Conservation (phyloP, 73 alveolate species). For the Effrenium voratum region DNA sequence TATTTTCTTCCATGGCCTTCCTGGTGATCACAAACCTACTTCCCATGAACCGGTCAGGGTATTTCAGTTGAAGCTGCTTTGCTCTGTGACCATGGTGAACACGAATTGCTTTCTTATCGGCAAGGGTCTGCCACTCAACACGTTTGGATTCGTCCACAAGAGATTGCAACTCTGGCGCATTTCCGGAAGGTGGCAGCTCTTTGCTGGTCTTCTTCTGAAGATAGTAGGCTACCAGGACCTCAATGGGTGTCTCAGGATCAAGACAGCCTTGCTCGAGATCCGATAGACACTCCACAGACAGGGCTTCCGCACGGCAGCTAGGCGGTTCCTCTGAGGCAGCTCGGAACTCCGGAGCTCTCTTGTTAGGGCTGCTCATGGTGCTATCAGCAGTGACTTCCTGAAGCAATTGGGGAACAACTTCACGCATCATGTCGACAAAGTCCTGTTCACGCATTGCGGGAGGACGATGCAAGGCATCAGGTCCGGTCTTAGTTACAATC, state of each 20-base stretch:
- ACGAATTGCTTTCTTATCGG: neutral
- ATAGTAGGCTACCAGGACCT: neutral
- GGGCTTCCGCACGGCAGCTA: neutral
- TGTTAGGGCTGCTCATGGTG: neutral
- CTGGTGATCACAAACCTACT: slow-evolving; percentile 10
- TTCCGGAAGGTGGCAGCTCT: neutral
- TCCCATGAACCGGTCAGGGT: slow-evolving; percentile 29
- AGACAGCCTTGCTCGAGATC: too few species aligned
- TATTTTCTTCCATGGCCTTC: neutral
- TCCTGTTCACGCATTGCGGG: neutral
- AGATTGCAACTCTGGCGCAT: neutral
- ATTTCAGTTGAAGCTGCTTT: neutral
- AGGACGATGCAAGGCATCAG: neutral
- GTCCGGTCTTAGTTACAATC: neutral
- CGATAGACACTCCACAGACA: too few species aligned
- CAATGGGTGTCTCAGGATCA: neutral
- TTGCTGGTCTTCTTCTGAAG: slow-evolving; percentile 19
- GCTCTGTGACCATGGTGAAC: neutral
- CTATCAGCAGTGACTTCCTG: neutral
- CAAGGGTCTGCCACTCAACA: slow-evolving; percentile 6
- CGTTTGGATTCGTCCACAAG: neutral
- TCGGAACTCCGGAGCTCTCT: neutral
- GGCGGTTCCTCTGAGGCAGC: neutral
- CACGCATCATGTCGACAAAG: neutral
- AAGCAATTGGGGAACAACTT: neutral